Evolutionary conservation across 1,284 basidiomycete genomes (phyloP), one percentile per base, ranked within the genome.

Genomic region (Moniliophthora roreri): DNA sequence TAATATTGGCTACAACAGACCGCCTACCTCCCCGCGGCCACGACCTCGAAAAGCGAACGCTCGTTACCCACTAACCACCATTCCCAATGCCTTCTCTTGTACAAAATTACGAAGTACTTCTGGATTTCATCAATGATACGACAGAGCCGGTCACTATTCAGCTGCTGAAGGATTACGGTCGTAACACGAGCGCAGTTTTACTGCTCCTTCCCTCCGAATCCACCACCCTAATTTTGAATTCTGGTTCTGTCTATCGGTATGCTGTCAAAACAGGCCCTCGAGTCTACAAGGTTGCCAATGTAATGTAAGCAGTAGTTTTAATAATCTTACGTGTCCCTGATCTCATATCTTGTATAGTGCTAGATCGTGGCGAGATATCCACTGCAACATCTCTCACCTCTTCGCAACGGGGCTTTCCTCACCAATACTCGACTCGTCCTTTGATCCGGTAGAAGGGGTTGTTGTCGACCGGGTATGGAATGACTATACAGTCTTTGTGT

Each of bases 51-150:
- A 16, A 15, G 40, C 45, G 32, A 32, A 23, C 32, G 32, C 20
- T n/a, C 41, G 23, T 21, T 38, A 21, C 21, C 28, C 9, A 24
- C 50, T 20, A 28, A 34, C 28, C 16, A 20, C 24, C 34, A 21
- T 28, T 36, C 36, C 21, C 37, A 52, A 74, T 75, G 74, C 72
- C 74, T 50, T 65, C 72, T 46, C 78, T 63, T 72, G 68, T 60
- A 64, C 76, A 70, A 75, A 71, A 65, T 56, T 86, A 84, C 68
- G 84, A 86, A 64, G 77, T 87, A 63, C 73, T 81, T 53, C 79
- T 88, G 63, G 81, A 84, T 66, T 79, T 88, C 64, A 79, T 77
- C 53, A 88, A 88, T 66, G 85, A 88, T 60, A 85, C 83, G 11
- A 78, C 74, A 59, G 82, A 85, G 62, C 78, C 74, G 50, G 79